phyloP scores from a whole-genome alignment of 2,329 filamentous ascomycete species.

The Torrubiella hemipterigena region DNA sequence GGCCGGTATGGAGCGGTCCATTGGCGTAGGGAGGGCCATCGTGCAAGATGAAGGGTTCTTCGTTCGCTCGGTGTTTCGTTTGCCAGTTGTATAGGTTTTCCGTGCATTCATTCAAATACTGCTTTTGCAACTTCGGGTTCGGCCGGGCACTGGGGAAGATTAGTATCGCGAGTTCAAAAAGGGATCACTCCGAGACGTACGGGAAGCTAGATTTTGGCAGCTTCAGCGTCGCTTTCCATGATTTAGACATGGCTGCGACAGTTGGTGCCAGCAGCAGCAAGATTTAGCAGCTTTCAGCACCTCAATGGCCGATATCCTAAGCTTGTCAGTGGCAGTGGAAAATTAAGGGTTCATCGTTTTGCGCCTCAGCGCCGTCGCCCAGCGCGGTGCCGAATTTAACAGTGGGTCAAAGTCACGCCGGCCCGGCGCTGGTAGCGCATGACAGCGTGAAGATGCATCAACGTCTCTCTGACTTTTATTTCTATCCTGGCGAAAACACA shows the following conservation, averaged over 20 bases:
- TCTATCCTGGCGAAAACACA: too few species aligned
- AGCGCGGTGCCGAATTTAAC: neutral
- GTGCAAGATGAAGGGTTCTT: slow-evolving; percentile 66
- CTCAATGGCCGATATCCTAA: neutral
- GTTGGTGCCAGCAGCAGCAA: too few species aligned
- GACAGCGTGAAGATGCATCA: too few species aligned
- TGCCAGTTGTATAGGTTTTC: slow-evolving; percentile 91
- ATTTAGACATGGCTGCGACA: slow-evolving; percentile 47
- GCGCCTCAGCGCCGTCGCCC: neutral
- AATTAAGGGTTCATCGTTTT: neutral
- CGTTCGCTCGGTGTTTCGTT: slow-evolving; percentile 38
- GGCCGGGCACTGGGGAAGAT: slow-evolving; percentile 34
- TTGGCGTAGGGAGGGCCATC: slow-evolving; percentile 98
- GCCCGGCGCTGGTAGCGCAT: neutral
- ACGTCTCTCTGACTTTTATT: too few species aligned
- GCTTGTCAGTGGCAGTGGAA: too few species aligned
- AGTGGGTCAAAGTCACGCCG: too few species aligned
- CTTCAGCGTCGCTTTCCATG: slow-evolving; percentile 63
- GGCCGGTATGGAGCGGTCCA: slow-evolving; percentile 79
- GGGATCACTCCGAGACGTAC: slow-evolving; percentile 28
- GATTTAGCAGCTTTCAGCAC: neutral
- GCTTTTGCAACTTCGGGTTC: slow-evolving; percentile 32
- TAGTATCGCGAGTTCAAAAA: slow-evolving; percentile 5
- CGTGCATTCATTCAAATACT: slow-evolving; percentile 64
- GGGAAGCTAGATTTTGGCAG: slow-evolving; percentile 66